Conservation (phyloP, 352 stramenopile species). For the Globisporangium middletonii region DNA sequence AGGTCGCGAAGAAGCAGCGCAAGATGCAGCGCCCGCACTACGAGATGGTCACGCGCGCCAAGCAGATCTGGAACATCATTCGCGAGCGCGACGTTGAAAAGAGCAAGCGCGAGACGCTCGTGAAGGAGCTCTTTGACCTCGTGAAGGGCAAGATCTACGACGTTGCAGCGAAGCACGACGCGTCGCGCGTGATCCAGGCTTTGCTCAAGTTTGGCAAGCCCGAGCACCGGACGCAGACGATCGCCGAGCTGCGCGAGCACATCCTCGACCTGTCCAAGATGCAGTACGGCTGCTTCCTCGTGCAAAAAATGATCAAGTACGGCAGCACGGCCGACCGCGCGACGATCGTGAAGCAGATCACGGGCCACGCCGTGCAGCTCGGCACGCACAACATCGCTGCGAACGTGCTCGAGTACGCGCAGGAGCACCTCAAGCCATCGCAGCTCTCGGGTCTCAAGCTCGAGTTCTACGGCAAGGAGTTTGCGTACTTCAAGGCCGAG, state of each 20-base stretch:
- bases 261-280: constrained; percentile 93
- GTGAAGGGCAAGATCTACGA: constrained; percentile 94
- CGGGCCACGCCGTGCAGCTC: constrained; percentile 89
- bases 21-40: constrained; percentile 94
- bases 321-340: constrained; percentile 75
- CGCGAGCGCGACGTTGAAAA: constrained; percentile 84
- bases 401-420: constrained; percentile 88
- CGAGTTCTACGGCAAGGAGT: constrained; percentile 88
- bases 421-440: constrained; percentile 86
- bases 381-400: constrained; percentile 93
- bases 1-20: constrained; percentile 90
- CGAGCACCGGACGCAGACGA: constrained; percentile 81
- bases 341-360: constrained; percentile 88
- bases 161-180: constrained; percentile 94
- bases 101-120: constrained; percentile 74
- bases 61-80: constrained; percentile 96
- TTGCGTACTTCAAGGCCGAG: constrained; percentile 81
- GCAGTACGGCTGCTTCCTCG: constrained; percentile 96
- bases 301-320: constrained; percentile 97
- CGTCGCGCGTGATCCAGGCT: constrained; percentile 93
- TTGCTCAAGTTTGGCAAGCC: constrained; percentile 92
- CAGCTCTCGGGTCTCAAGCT: constrained; percentile 83
- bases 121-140: constrained; percentile 88
- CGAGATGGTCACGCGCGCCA: constrained; percentile 89
- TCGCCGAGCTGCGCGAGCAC: constrained; percentile 89